Conservation (phyloP, 495 filamentous ascomycete species). For the Eremomyces bilateralis region DNA sequence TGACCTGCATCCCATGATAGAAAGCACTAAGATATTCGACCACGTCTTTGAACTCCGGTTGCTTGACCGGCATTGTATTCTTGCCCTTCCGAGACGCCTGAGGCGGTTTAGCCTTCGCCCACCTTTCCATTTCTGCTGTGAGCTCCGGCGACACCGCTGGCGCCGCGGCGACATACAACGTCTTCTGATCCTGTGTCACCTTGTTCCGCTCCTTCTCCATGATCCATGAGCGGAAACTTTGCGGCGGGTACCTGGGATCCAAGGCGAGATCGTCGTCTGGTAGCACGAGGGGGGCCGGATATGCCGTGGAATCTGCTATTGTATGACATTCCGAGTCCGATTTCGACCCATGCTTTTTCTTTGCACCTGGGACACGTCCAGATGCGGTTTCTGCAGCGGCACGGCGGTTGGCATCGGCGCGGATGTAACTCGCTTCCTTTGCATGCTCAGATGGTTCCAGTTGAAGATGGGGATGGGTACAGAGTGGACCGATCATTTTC, state of each 20-base stretch:
- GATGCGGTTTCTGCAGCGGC: too few species aligned
- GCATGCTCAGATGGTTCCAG: too few species aligned
- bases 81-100: neutral
- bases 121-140: conserved; percentile 18
- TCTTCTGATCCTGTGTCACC: conserved; percentile 24
- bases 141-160: conserved; percentile 20
- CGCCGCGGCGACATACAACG: conserved; percentile 29
- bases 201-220: conserved; percentile 29
- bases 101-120: conserved; percentile 10
- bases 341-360: too few species aligned
- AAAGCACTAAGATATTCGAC: conserved; percentile 34
- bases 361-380: too few species aligned
- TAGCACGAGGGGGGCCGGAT: conserved; percentile 38
- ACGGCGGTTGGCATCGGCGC: too few species aligned
- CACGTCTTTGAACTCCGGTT: conserved; percentile 19
- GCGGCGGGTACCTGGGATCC: conserved; percentile 31
- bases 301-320: conserved; percentile 11
- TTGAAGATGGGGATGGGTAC: too few species aligned
- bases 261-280: conserved; percentile 35
- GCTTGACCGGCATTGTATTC: neutral
- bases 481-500: too few species aligned
- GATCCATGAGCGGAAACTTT: conserved; percentile 35
- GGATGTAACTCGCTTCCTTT: too few species aligned
- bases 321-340: too few species aligned
- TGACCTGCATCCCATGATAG: conserved; percentile 35